phyloP scores from a whole-genome alignment of 345 rosid species.

The Rhodomyrtus tomentosa region DNA sequence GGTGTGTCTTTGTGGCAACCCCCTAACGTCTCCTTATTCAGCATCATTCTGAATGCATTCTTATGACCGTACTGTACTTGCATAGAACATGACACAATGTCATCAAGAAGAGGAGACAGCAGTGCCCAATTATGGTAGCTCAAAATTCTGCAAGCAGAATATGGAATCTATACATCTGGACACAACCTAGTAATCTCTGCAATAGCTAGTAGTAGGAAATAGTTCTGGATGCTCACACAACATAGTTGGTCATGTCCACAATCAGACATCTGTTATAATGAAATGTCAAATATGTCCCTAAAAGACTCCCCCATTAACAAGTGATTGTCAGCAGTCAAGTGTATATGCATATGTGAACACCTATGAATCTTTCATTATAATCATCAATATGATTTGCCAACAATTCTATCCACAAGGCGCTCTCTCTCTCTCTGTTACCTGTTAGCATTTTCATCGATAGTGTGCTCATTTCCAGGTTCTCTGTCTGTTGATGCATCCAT shows the following conservation, averaged over 20 bases:
- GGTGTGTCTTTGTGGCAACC: no score
- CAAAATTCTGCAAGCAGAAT: not conserved
- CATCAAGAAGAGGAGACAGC: not conserved
- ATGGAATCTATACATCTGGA: not conserved
- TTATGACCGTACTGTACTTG: not conserved
- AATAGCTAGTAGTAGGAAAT: not conserved
- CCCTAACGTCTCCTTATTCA: no score
- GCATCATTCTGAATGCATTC: not conserved
- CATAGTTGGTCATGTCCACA: not conserved
- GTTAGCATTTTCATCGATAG: conserved; percentile 23
- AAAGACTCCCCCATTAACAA: not conserved
- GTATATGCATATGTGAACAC: not conserved
- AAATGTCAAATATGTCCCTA: not conserved
- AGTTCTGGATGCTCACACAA: not conserved
- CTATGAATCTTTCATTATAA: not conserved
- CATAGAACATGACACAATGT: not conserved
- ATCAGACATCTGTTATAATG: not conserved
- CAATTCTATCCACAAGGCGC: not conserved
- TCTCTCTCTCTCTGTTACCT: conserved; percentile 26
- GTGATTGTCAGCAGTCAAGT: not conserved
- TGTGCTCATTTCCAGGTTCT: conserved; percentile 15
- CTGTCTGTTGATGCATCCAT: conserved; percentile 17
- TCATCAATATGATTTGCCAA: not conserved
- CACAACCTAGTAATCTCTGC: not conserved
- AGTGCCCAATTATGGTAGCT: not conserved